Conservation (phyloP, 371 early-diverging fungal genomes). For the Funneliformis caledonium region DNA sequence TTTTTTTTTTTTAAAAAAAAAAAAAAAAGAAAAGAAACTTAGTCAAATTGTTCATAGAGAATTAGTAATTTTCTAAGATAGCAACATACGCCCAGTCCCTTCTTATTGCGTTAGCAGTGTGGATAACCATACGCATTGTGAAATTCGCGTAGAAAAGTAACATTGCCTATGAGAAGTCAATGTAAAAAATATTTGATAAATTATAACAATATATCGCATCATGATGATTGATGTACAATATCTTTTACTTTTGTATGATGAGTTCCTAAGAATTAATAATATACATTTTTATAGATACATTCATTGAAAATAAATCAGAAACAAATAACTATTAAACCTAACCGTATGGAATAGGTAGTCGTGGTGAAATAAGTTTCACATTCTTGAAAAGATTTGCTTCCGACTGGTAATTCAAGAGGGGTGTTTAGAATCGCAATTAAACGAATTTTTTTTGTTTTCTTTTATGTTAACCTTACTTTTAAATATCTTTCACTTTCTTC, state of each 20-base stretch:
- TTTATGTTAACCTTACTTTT: not conserved
- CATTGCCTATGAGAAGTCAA: constrained; percentile 51
- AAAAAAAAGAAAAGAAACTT: not conserved
- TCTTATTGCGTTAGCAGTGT: constrained; percentile 67
- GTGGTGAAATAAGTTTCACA: constrained; percentile 37
- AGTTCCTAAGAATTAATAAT: constrained; percentile 50
- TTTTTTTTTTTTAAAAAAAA: constrained; percentile 25
- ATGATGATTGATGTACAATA: not conserved
- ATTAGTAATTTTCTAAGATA: not conserved
- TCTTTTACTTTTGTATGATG: constrained; percentile 64
- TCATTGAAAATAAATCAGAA: not conserved
- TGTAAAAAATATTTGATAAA: not conserved
- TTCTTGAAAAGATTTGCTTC: constrained; percentile 2
- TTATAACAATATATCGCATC: not conserved
- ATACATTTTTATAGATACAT: not conserved
- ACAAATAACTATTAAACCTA: not conserved
- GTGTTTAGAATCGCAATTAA: not conserved
- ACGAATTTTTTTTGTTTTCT: not conserved
- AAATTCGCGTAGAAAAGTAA: constrained; percentile 55
- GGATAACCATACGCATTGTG: constrained; percentile 56
- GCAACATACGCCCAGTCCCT: constrained; percentile 64
- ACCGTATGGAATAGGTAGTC: constrained; percentile 41
- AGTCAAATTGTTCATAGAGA: not conserved
- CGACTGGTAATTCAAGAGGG: not conserved
- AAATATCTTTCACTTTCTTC: not conserved